Percentiles rank a stretch among this genome's conserved stretches.
phyloP scores from a whole-genome alignment of 495 filamentous ascomycete species.

The Aspergillus baeticus region DNA sequence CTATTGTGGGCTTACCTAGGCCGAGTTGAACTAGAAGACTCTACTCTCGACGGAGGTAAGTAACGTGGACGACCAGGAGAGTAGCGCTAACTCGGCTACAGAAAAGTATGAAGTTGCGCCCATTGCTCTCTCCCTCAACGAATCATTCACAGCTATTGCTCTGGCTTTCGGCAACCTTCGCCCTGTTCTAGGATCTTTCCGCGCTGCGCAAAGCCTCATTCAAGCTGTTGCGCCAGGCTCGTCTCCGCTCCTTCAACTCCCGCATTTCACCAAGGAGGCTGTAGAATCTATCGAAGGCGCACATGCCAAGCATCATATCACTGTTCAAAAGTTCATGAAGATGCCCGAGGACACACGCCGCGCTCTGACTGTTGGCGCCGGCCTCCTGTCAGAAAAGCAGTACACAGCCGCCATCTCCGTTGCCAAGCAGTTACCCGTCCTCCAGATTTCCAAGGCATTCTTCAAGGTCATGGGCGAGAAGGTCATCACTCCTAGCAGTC shows the following conservation, averaged over 20 bases:
- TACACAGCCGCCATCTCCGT: constrained; percentile 73
- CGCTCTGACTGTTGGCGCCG: constrained; percentile 63
- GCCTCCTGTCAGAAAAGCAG: constrained; percentile 70
- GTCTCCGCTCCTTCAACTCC: constrained; percentile 90
- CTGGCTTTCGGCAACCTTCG: constrained; percentile 82
- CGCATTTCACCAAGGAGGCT: constrained; percentile 75
- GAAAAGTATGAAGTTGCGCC: constrained; percentile 79
- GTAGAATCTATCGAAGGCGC: constrained; percentile 75
- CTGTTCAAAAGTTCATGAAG: constrained; percentile 84
- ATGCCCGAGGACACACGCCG: constrained; percentile 72
- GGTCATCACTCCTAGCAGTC: constrained; percentile 85
- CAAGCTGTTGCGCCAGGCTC: constrained; percentile 81
- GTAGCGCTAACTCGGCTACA: constrained; percentile 20
- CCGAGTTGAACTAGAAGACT: constrained; percentile 74
- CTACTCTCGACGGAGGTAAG: constrained; percentile 69
- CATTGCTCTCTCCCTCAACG: constrained; percentile 77
- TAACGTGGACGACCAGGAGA: constrained; percentile 16
- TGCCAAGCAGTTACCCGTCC: constrained; percentile 75
- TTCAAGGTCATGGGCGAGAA: constrained; percentile 98
- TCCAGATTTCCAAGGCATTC: constrained; percentile 90
- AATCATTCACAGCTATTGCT: constrained; percentile 81
- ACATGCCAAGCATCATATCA: constrained; percentile 66
- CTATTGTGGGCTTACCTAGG: constrained; percentile 94
- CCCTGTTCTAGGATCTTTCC: constrained; percentile 81
- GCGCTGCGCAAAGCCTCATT: constrained; percentile 77